phyloP scores from a whole-genome alignment of 176 grass and related monocot species.

The Dendrocalamus sinicus region DNA sequence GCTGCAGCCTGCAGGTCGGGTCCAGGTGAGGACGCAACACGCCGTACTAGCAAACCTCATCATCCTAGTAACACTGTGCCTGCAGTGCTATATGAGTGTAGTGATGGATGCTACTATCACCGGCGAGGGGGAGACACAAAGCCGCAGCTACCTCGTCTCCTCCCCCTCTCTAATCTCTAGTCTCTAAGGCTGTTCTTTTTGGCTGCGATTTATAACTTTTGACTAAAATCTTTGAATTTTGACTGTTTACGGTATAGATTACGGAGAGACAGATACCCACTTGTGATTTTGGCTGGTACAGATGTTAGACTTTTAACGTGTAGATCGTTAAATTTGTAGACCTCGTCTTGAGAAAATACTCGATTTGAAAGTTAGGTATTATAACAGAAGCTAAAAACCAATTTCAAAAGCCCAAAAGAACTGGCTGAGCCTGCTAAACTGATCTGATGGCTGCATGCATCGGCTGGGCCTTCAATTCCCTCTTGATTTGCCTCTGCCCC shows the following conservation, averaged over 20 bases:
- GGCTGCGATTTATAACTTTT: no score
- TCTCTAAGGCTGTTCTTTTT: background rate
- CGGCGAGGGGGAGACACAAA: background rate
- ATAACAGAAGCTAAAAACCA: no score
- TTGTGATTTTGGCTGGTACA: no score
- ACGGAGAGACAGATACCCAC: no score
- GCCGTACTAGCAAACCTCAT: slow-evolving; percentile 23
- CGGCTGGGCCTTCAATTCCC: background rate
- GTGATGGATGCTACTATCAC: background rate
- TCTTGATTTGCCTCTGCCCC: background rate
- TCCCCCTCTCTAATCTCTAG: background rate
- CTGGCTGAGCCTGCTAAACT: background rate
- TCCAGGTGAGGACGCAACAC: slow-evolving; percentile 47
- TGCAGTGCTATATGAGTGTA: background rate
- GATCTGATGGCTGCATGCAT: slow-evolving; percentile 20
- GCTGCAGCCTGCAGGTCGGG: slow-evolving; percentile 14
- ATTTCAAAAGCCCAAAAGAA: no score
- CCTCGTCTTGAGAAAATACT: no score
- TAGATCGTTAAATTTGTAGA: no score
- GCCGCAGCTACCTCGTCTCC: slow-evolving; percentile 27
- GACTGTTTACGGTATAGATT: no score
- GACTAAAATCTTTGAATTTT: no score
- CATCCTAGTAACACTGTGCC: background rate
- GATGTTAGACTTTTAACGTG: no score
- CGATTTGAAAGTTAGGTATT: no score